Evolutionary conservation across 768 basidiomycete genomes (phyloP).

Genomic region (Austroboletus festivus): DNA sequence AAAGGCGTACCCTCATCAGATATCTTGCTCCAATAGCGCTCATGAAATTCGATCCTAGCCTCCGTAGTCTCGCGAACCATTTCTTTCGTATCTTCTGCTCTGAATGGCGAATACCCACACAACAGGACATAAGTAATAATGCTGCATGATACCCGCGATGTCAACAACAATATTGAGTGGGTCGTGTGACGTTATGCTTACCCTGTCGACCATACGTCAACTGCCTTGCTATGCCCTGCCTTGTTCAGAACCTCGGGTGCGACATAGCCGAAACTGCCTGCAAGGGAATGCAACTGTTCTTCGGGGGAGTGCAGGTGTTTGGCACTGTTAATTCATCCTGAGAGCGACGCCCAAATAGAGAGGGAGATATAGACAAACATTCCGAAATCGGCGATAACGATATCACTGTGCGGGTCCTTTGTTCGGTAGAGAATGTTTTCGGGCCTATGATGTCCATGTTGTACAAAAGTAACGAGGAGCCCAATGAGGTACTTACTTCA

Average conservation of each 20-base stretch:
- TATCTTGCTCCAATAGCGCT: slow-evolving; percentile 91
- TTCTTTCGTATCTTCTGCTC: slow-evolving; percentile 72
- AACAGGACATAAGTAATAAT: slow-evolving; percentile 94
- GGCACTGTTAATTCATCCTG: slow-evolving; percentile 45
- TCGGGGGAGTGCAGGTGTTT: slow-evolving; percentile 75
- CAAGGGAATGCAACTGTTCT: slow-evolving; percentile 68
- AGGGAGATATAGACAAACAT: slow-evolving; percentile 54
- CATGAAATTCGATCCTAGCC: slow-evolving; percentile 87
- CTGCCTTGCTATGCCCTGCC: slow-evolving; percentile 85
- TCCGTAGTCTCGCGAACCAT: slow-evolving; percentile 82
- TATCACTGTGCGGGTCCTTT: slow-evolving; percentile 67
- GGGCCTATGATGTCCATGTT: slow-evolving; percentile 47
- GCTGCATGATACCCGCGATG: slow-evolving; percentile 36
- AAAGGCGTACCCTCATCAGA: slow-evolving; percentile 59
- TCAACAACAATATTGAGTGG: background rate
- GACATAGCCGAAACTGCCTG: slow-evolving; percentile 85
- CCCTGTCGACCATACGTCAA: slow-evolving; percentile 95
- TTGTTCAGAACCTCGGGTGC: slow-evolving; percentile 86
- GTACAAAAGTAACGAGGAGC: background rate
- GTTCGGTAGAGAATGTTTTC: slow-evolving; percentile 96
- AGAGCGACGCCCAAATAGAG: background rate
- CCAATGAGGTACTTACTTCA: slow-evolving; percentile 58
- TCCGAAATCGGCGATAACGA: slow-evolving; percentile 97
- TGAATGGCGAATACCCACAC: slow-evolving; percentile 95
- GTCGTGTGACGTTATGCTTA: slow-evolving; percentile 34